Conservation (phyloP, 495 filamentous ascomycete species). For the Tuber melanosporum region DNA sequence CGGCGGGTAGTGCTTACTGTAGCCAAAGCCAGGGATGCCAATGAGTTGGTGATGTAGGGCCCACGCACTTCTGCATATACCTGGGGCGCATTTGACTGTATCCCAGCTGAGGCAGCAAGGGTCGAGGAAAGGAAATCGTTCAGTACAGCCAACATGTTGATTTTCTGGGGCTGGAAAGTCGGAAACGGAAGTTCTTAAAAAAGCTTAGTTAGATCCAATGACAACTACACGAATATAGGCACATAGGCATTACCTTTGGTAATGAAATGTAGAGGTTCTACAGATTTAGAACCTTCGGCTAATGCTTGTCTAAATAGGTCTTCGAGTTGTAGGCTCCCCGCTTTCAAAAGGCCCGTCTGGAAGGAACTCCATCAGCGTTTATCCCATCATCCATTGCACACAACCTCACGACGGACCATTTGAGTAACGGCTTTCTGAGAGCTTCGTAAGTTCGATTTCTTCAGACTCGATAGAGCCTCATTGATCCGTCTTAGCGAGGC, state of each 20-base stretch:
- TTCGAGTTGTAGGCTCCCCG: conserved; percentile 74
- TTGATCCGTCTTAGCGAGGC: conserved; percentile 81
- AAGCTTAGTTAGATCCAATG: not conserved
- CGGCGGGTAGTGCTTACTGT: conserved; percentile 64
- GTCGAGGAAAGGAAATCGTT: conserved; percentile 54
- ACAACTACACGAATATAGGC: not conserved
- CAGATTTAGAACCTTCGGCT: conserved; percentile 61
- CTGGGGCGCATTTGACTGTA: conserved; percentile 55
- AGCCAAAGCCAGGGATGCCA: conserved; percentile 79
- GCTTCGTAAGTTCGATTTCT: conserved; percentile 75
- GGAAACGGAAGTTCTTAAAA: conserved; percentile 61
- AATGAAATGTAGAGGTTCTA: conserved; percentile 87
- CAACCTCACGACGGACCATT: conserved; percentile 28
- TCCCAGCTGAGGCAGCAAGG: conserved; percentile 47
- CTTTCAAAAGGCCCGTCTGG: conserved; percentile 65
- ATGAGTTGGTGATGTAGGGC: conserved; percentile 68
- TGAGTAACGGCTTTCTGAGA: conserved; percentile 86
- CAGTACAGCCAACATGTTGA: conserved; percentile 55
- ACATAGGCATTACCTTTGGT: conserved; percentile 60
- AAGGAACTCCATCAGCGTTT: not conserved
- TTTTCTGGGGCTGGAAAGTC: conserved; percentile 52
- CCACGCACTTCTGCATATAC: conserved; percentile 81
- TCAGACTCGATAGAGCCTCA: conserved; percentile 71
- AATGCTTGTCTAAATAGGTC: conserved; percentile 69
- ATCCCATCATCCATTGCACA: not conserved